A percentile compares a stretch with the other conserved stretches of the same genome.
Conservation (phyloP, 108 stramenopile genomes). For the Hondaea fermentalgiana region DNA sequence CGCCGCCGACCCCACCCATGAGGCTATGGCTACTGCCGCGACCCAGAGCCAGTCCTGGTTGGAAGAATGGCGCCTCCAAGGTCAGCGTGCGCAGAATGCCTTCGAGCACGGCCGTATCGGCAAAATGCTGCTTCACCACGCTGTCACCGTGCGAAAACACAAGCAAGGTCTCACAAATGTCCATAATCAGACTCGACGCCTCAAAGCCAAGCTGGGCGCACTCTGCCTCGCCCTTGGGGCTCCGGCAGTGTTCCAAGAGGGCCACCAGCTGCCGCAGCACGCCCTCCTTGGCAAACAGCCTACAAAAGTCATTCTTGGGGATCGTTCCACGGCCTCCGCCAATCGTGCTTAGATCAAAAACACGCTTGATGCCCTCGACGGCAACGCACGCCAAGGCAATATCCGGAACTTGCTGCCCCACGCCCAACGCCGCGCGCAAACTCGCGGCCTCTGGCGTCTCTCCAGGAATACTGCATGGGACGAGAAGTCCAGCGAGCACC, state of each 20-base stretch:
- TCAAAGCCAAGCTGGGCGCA: background rate
- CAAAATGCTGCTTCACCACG: constrained; percentile 11
- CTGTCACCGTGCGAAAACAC: background rate
- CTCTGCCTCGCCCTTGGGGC: background rate
- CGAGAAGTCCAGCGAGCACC: background rate
- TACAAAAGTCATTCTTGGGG: constrained; percentile 3
- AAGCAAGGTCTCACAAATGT: background rate
- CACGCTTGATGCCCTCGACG: constrained; percentile 10
- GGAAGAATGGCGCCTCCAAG: background rate
- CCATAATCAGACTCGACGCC: background rate
- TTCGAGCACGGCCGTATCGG: background rate
- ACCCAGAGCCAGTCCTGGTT: background rate
- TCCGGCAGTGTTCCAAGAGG: constrained; percentile 6
- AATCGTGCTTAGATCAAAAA: background rate
- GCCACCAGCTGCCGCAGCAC: constrained; percentile 13
- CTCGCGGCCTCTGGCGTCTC: background rate
- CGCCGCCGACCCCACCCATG: no score
- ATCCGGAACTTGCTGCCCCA: background rate
- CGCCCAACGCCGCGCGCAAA: background rate
- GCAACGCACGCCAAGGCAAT: background rate
- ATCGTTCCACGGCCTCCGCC: background rate
- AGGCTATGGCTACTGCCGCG: no score
- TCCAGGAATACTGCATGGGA: background rate
- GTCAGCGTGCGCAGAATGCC: background rate
- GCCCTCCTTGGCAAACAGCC: constrained; percentile 4